Evolutionary conservation across 2,329 filamentous ascomycete species (phyloP).

Genomic region (Colletotrichum sp.): DNA sequence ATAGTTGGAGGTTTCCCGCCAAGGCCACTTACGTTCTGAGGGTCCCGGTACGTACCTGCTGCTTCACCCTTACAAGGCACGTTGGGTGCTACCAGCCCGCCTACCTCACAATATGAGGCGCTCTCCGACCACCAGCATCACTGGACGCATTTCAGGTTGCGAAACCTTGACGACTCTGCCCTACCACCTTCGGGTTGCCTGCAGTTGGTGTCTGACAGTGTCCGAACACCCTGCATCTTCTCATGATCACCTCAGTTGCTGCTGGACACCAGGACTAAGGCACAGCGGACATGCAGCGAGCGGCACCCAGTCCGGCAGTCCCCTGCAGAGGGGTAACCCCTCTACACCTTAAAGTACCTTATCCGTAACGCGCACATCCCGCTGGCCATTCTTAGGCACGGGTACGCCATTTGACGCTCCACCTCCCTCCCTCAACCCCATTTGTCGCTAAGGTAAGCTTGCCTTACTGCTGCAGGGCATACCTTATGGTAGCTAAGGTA

Average conservation of each 20-base stretch:
- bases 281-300: not conserved
- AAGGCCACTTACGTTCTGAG: slow-evolving; percentile 1
- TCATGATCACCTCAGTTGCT: not conserved
- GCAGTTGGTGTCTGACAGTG: not conserved
- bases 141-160: not conserved
- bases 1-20: slow-evolving; percentile 22
- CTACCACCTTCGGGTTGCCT: not conserved
- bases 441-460: not conserved
- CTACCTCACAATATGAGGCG: not conserved
- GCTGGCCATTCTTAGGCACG: not conserved
- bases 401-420: not conserved
- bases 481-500: not conserved
- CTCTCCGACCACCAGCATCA: not conserved
- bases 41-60: slow-evolving; percentile 14
- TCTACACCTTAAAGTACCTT: slow-evolving; percentile 7
- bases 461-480: not conserved
- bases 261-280: not conserved
- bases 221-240: not conserved
- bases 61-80: not conserved
- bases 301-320: not conserved
- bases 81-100: not conserved
- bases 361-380: slow-evolving; percentile 10
- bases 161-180: not conserved
- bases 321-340: slow-evolving; percentile 12
- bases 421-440: not conserved